Evolutionary conservation across 2,329 filamentous ascomycete genomes (phyloP).

Genomic region (Cladosporium sp.): DNA sequence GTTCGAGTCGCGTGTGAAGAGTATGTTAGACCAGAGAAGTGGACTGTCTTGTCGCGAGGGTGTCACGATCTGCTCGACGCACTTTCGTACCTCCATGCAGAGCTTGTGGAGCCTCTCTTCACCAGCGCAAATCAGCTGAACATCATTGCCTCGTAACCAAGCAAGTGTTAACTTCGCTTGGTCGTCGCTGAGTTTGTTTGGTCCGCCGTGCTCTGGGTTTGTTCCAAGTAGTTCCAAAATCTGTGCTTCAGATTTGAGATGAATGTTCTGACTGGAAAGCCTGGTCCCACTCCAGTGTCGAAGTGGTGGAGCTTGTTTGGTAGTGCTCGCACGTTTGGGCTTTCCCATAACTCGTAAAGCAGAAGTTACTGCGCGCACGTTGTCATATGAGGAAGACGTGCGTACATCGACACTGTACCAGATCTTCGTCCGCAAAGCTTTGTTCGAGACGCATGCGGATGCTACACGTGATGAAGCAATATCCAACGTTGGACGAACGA

Average conservation of each 20-base stretch:
- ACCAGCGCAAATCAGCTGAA: slow-evolving; percentile 92
- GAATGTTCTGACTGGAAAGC: slow-evolving; percentile 41
- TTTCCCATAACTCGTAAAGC: slow-evolving; percentile 89
- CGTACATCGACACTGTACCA: slow-evolving; percentile 96
- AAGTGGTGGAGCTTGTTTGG: slow-evolving; percentile 41
- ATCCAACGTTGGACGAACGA: background rate
- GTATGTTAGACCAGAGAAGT: slow-evolving; percentile 86
- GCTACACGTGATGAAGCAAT: background rate
- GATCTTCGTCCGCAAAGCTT: slow-evolving; percentile 76
- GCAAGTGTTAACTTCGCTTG: slow-evolving; percentile 81
- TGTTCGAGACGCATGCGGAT: background rate
- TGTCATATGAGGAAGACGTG: slow-evolving; percentile 83
- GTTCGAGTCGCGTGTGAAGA: slow-evolving; percentile 67
- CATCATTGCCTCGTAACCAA: slow-evolving; percentile 78
- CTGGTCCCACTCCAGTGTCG: slow-evolving; percentile 46
- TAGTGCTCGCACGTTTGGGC: slow-evolving; percentile 43
- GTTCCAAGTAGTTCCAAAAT: slow-evolving; percentile 86
- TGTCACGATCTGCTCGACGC: slow-evolving; percentile 80
- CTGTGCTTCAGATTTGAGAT: slow-evolving; percentile 80
- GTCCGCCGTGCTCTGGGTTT: slow-evolving; percentile 77
- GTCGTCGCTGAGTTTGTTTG: slow-evolving; percentile 94
- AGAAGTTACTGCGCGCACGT: slow-evolving; percentile 79
- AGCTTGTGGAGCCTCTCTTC: slow-evolving; percentile 95
- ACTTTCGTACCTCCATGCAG: slow-evolving; percentile 84
- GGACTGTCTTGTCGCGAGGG: slow-evolving; percentile 78